Percentiles rank a stretch among this genome's conserved stretches.
Evolutionary conservation across 805 yeast genomes (phyloP).

Genomic region (Blastobotrys terrestris): DNA sequence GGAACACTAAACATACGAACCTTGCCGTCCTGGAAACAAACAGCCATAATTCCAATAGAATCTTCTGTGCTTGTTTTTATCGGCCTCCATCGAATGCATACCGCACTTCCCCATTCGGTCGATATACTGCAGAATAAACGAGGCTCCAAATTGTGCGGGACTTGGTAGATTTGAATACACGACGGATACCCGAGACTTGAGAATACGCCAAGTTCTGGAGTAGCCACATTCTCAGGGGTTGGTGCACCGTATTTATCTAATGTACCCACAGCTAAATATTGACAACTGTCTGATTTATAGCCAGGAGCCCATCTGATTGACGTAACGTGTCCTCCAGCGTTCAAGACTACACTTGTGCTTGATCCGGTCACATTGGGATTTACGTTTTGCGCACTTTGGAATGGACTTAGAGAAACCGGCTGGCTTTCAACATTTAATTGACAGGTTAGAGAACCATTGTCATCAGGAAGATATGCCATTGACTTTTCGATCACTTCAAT

Average conservation of each 20-base stretch:
- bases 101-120: constrained; percentile 28
- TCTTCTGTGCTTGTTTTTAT: background rate
- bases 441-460: background rate
- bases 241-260: constrained; percentile 34
- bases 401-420: background rate
- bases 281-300: constrained; percentile 22
- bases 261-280: constrained; percentile 47
- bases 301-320: constrained; percentile 46
- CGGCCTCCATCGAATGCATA: constrained; percentile 6
- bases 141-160: constrained; percentile 8
- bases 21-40: constrained; percentile 52
- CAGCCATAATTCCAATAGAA: constrained; percentile 33
- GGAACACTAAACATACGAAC: constrained; percentile 43
- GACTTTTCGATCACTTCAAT: background rate
- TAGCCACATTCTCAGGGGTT: constrained; percentile 31
- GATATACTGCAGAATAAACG: constrained; percentile 29
- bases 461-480: background rate
- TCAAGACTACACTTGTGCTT: constrained; percentile 38
- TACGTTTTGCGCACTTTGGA: background rate
- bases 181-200: constrained; percentile 7
- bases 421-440: background rate
- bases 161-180: constrained; percentile 15
- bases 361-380: constrained; percentile 1
- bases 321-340: constrained; percentile 48
- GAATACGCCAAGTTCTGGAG: constrained; percentile 19